Base-by-base conservation (phyloP, 108 stramenopile genomes). In the Nitzschia putrida region DNA sequence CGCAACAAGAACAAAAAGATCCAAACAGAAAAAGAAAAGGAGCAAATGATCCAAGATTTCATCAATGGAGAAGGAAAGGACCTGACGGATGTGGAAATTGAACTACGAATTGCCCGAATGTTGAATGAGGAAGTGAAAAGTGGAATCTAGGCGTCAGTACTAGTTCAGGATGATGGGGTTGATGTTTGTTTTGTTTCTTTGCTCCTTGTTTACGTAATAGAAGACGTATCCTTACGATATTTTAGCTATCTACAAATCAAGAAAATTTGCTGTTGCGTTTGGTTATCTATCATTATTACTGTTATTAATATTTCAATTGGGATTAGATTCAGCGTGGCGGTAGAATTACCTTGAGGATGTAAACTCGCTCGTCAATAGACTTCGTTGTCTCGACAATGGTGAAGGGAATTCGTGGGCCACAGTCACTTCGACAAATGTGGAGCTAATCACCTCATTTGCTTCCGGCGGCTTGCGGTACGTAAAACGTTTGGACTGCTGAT, bases 341-440 rank as follows among this genome's bases (percentile, higher is more conserved):
- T 34, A 3, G 1, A 3, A 68, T 52, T 54, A 43, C 41, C 56
- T 68, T 54, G 58, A 63, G 16, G 76, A 39, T 16, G 55, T 50
- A 38, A 66, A 58, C 42, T 77, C 69, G 34, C 68, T 83, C 29
- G 86, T 83, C 21, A 93, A 50, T 41, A 89, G 50, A 12, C 73
- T 72, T 14, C 90, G 80, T 66, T 94, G 93, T 20, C 93, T 79
- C 7, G 93, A 92, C 0, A 89, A 51, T 42, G 79, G 79, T 57
- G 87, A 89, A 44, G 93, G 93, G 52, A 92, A 92, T 44, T 69
- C 61, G 20, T 81, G 77, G 2, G 89, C 89, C 51, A 92, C 91
- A 3, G 89, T 86, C 57, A 84, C 69, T 68, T 95, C 86, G 0
- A 85, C 80, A 34, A 84, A 73, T 16, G 43, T 80, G 40, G 50